Percentiles rank a stretch among this genome's conserved stretches.
Evolutionary conservation across 768 basidiomycete species (phyloP).

Genomic region (Russula sp.): DNA sequence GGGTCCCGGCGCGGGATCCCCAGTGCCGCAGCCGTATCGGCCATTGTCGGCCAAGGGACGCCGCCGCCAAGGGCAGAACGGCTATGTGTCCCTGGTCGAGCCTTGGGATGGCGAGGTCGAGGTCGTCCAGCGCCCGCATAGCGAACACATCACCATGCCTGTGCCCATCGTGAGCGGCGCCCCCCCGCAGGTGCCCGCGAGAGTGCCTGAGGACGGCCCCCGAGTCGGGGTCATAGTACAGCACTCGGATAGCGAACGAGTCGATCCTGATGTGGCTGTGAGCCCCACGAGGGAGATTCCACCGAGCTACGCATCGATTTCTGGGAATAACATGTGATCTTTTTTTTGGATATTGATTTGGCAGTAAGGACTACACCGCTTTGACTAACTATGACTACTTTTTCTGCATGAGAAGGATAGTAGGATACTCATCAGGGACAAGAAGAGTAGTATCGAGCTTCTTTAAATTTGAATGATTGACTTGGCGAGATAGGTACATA

Average conservation of each 20-base stretch:
- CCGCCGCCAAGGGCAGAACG: constrained; percentile 5
- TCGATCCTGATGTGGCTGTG: constrained; percentile 22
- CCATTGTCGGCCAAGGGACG: constrained; percentile 27
- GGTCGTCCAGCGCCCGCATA: background rate
- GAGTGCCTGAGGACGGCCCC: constrained; percentile 13
- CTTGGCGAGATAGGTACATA: too few relatives aligned
- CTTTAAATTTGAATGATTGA: too few relatives aligned
- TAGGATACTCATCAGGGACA: too few relatives aligned
- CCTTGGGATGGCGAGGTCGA: constrained; percentile 7
- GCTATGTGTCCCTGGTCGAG: constrained; percentile 25
- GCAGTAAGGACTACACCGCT: too few relatives aligned
- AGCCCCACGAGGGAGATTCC: constrained; percentile 27
- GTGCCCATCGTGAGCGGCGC: too few relatives aligned
- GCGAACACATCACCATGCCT: too few relatives aligned
- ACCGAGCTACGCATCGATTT: constrained; percentile 32
- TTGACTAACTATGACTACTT: too few relatives aligned
- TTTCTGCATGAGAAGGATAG: too few relatives aligned
- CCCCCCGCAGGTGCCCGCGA: constrained; percentile 18
- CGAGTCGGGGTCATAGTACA: constrained; percentile 26
- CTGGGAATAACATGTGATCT: constrained; percentile 15
- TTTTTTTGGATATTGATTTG: background rate
- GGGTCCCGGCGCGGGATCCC: background rate
- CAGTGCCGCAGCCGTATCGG: constrained; percentile 14
- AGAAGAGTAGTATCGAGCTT: too few relatives aligned
- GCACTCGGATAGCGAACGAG: constrained; percentile 29